Base-by-base conservation (phyloP, 257 asterid genomes). In the Phtheirospermum japonicum region DNA sequence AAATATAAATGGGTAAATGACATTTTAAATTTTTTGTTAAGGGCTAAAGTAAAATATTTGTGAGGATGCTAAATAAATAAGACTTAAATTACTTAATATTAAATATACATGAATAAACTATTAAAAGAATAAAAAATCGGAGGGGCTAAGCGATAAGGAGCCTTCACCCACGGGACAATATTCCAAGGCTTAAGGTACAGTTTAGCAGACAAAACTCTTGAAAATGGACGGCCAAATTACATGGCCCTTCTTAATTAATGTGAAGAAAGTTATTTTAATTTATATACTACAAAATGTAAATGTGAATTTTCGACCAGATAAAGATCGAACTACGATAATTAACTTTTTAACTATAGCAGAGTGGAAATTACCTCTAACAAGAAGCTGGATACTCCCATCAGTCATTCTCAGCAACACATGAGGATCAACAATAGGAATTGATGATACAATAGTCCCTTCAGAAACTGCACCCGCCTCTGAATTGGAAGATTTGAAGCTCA, bases 401-500 rank as follows among this genome's bases (percentile, higher is more conserved):
- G 73, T 73, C 99, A 92, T 92, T 74, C 87, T 82, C 82, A 92
- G 75, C 72, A 92, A 75, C 70, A 92, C 97, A 62, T 81, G 89
- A 32, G 99, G 99, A 79, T 92, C 99, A 48, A 95, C 97, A 49
- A 92, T 92, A 53, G 97, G 81, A 82, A 86, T 97, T 36, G 94
- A 89, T 66, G 85, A 75, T 48, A 89, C 97, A n/a, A 56, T 73
- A 55, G 77, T 60, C 68, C 77, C 80, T 63, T 89, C 97, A 64
- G 98, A 82, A 62, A 85, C 83, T 31, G 82, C 70, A 63, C 76
- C 84, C 48, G 78, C 66, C 70, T 91, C 98, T 59, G 90, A 69
- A 76, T 79, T 84, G 63, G 94, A 81, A 48, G 81, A 73, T 74
- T 78, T 83, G 68, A 92, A 86, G 78, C 75, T 87, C 90, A 92